Evolutionary conservation across 805 yeast genomes (phyloP).

Genomic region (Candida corydali): DNA sequence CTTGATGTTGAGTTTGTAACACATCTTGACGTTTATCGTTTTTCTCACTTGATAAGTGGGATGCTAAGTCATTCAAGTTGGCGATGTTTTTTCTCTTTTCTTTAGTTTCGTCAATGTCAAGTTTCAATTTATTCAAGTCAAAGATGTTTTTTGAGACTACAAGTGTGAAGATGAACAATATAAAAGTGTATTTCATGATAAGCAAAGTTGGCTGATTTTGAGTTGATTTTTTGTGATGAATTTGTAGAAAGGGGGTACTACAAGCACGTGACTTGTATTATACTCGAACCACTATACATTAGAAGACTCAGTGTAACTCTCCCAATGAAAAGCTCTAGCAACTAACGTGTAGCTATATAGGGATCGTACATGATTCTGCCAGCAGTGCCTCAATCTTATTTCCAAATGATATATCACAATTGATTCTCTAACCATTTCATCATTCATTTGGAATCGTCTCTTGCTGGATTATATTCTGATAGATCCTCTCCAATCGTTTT

Average conservation of each 20-base stretch:
- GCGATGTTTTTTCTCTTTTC: constrained; percentile 14
- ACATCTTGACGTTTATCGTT: constrained; percentile 6
- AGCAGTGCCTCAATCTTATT: no score
- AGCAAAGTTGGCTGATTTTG: no score
- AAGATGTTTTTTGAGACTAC: constrained; percentile 9
- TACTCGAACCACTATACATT: no score
- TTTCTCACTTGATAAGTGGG: constrained; percentile 6
- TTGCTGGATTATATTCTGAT: constrained; percentile 15
- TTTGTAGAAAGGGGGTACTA: not conserved
- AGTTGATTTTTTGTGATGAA: no score
- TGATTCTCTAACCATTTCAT: no score
- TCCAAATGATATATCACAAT: no score
- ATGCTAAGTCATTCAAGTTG: constrained; percentile 9
- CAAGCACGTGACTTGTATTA: no score
- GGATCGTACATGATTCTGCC: no score
- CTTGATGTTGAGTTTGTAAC: constrained; percentile 6
- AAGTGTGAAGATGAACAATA: not conserved
- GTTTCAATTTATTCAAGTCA: constrained; percentile 13
- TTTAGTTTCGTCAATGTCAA: not conserved
- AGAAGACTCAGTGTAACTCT: no score
- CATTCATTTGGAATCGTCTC: no score
- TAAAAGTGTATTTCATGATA: not conserved
- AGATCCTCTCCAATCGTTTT: constrained; percentile 39
- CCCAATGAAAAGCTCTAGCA: no score
- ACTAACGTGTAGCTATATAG: no score